Base-by-base conservation (phyloP, 148 eudicot species). In the Chenopodium berlandieri region DNA sequence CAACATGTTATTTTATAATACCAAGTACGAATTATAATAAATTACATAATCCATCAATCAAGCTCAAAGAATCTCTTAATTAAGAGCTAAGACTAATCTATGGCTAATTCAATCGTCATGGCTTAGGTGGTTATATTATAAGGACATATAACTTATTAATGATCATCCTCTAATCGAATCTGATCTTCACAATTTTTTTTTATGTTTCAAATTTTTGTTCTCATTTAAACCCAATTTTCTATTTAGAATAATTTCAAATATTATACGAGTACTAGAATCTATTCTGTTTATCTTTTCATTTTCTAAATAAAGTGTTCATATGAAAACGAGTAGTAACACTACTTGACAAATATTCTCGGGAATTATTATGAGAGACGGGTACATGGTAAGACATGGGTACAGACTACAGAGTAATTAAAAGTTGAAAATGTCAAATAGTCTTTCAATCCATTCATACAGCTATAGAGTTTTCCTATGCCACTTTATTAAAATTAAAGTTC, bases 31-130 rank as follows among this genome's bases (percentile, higher is more conserved):
- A 40, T 40, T 40, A 31, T 31, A 40, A 9, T 46, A 12, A 9
- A 73, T 13, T 48, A n/a, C 48, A 3, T 25, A 73, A 73, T 22
- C 4, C 62, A 16, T 50, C 40, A 50, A 25, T 52, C 37, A 25
- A 48, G 22, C 37, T 48, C 22, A 50, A 50, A 32, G 77, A 74
- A 74, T 74, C 77, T 74, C 77, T 48, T 52, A 72, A 20, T 48
- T 52, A 72, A 20, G 44, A 40, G 44, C 44, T 40, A 40, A 40
- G 44, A 40, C 44, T 40, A 6, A 5, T 40, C 6, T 40, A 40
- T 40, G 44, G 44, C 44, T 40, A 5, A 40, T 40, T 40, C 44
- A 40, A 40, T 40, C 44, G 77, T 74, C 76, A 73, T 73, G 54
- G 76, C 76, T 73, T 73, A 73, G 76, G 76, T 73, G 31, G 27